Percentiles rank a stretch among this genome's conserved stretches.
Evolutionary conservation across 2,329 filamentous ascomycete genomes (phyloP).

Genomic region (Aspergillus ustus): DNA sequence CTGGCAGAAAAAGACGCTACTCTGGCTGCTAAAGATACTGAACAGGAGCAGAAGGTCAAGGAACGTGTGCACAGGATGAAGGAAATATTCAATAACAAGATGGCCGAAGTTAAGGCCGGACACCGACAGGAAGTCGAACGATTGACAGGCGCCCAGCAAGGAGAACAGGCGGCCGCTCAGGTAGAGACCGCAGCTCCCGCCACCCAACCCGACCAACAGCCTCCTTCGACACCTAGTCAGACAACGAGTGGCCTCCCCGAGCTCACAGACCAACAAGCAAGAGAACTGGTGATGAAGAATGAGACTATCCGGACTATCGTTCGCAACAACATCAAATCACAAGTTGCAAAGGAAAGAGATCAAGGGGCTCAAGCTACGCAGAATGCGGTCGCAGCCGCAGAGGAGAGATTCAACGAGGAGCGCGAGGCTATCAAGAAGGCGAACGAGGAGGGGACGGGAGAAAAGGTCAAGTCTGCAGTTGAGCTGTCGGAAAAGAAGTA

Average conservation of each 20-base stretch:
- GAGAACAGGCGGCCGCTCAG: slow-evolving; percentile 9
- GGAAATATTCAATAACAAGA: slow-evolving; percentile 70
- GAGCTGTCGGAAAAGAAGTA: slow-evolving; percentile 77
- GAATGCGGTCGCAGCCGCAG: slow-evolving; percentile 42
- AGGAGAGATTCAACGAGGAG: slow-evolving; percentile 46
- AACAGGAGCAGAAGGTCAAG: slow-evolving; percentile 55
- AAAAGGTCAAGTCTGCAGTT: slow-evolving; percentile 62
- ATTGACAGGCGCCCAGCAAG: slow-evolving; percentile 50
- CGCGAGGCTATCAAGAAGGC: slow-evolving; percentile 49
- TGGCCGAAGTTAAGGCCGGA: slow-evolving; percentile 59
- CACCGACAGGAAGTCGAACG: slow-evolving; percentile 56
- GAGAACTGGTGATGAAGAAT: slow-evolving; percentile 56
- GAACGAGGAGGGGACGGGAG: slow-evolving; percentile 63
- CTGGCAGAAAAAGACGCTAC: slow-evolving; percentile 53
- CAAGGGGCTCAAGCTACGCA: slow-evolving; percentile 40
- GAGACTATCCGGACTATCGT: slow-evolving; percentile 55
- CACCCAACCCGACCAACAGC: slow-evolving; percentile 25
- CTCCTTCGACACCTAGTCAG: slow-evolving; percentile 36
- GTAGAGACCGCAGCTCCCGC: slow-evolving; percentile 30
- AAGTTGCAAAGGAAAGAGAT: slow-evolving; percentile 46
- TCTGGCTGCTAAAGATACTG: slow-evolving; percentile 53
- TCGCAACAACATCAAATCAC: slow-evolving; percentile 61
- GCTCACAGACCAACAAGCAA: slow-evolving; percentile 55
- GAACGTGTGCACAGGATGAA: slow-evolving; percentile 64
- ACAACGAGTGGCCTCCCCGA: slow-evolving; percentile 43